Conservation (phyloP, 805 yeast species). For the Starmerella khaoyaiensis region DNA sequence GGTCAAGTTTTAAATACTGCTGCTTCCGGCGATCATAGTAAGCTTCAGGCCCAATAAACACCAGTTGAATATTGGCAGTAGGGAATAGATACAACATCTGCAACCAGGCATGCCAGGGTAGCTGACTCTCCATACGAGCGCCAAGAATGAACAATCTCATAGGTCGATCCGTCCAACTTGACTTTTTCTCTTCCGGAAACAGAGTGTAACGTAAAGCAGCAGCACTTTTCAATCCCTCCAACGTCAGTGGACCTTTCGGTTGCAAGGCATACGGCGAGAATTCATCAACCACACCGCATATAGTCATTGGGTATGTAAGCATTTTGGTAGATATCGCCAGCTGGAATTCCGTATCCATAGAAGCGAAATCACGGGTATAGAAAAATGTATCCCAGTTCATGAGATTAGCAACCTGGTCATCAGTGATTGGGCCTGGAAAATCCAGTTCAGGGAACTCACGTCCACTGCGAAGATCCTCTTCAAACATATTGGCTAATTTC, state of each 20-base stretch:
- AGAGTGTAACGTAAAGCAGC: constrained; percentile 87
- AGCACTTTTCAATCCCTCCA: constrained; percentile 86
- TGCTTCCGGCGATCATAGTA: constrained; percentile 60
- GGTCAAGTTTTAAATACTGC: constrained; percentile 43
- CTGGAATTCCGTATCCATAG: constrained; percentile 95
- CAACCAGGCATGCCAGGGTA: constrained; percentile 93
- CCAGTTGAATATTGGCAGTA: constrained; percentile 65
- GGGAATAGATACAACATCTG: constrained; percentile 82
- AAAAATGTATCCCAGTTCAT: constrained; percentile 85
- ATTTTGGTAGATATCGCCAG: constrained; percentile 90
- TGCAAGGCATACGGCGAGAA: constrained; percentile 69
- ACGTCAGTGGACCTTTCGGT: constrained; percentile 76
- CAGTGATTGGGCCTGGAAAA: constrained; percentile 69
- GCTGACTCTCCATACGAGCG: constrained; percentile 82
- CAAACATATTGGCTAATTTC: constrained; percentile 80
- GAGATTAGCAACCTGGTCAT: constrained; percentile 61
- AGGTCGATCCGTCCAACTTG: constrained; percentile 68
- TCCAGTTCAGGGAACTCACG: constrained; percentile 91
- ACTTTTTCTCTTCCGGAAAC: constrained; percentile 52
- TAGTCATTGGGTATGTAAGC: constrained; percentile 83
- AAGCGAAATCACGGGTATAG: constrained; percentile 81
- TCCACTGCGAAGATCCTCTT: constrained; percentile 89
- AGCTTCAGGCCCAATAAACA: constrained; percentile 89
- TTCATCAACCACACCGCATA: constrained; percentile 70
- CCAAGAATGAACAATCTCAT: constrained; percentile 81